Evolutionary conservation across 208 protist species (phyloP).

Genomic region (Crithidia mellificae): DNA sequence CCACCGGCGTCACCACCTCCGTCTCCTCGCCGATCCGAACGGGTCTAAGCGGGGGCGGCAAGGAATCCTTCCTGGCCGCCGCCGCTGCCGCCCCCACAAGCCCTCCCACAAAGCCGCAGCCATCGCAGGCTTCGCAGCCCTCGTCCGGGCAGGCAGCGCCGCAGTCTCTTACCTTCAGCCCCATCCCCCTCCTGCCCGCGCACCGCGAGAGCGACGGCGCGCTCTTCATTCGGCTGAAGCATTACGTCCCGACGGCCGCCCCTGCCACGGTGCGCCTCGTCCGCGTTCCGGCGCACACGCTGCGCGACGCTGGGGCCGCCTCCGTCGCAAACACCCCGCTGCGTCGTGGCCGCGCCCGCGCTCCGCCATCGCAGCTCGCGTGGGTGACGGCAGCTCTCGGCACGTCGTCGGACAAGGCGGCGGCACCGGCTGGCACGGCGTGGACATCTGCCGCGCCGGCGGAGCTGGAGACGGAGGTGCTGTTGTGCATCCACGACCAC

Average conservation of each 20-base stretch:
- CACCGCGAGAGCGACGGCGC: not conserved
- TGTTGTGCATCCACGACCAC: slow-evolving; percentile 22
- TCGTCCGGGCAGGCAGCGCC: not conserved
- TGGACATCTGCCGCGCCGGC: slow-evolving; percentile 5
- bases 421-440: not conserved
- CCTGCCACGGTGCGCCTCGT: slow-evolving; percentile 17
- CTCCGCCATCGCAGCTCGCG: slow-evolving; percentile 4
- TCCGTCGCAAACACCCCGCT: slow-evolving; percentile 1
- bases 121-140: too few relatives aligned
- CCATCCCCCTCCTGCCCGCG: not conserved
- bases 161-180: slow-evolving; percentile 1
- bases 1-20: slow-evolving; percentile 9
- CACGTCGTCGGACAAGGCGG: not conserved
- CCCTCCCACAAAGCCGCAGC: not conserved
- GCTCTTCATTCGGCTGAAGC: slow-evolving; percentile 12
- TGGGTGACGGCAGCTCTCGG: slow-evolving; percentile 9
- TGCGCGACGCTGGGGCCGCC: slow-evolving; percentile 7
- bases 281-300: not conserved
- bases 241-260: slow-evolving; percentile 1
- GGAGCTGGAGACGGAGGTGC: slow-evolving; percentile 10
- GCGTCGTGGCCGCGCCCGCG: slow-evolving; percentile 11
- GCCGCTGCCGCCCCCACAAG: not conserved
- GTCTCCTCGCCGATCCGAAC: slow-evolving; percentile 10
- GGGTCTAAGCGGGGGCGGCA: not conserved
- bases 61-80: not conserved